Percentiles rank a stretch among this genome's conserved stretches.
These are phyloP conservation scores for Xylaria grammica DNA, from an alignment of 495 filamentous ascomycete species.

Conservation along the genomic window DNA sequence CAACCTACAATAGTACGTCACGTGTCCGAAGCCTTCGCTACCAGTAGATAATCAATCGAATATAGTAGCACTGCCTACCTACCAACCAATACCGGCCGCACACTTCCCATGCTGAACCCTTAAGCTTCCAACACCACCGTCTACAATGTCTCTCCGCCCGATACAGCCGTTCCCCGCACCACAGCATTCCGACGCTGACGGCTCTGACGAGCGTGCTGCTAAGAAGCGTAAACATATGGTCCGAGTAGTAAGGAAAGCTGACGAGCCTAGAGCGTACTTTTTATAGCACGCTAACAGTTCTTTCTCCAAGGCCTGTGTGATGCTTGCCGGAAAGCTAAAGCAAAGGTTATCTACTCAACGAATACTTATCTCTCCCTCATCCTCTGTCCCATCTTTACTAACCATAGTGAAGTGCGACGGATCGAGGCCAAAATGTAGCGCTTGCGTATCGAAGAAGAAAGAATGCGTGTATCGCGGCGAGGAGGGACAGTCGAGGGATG, in stretches of 20 bases:
- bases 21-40: no score
- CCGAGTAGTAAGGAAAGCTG: background rate
- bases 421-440: background rate
- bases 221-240: background rate
- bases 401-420: slow-evolving; percentile 9
- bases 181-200: background rate
- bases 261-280: background rate
- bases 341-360: background rate
- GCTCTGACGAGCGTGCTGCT: background rate
- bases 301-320: slow-evolving; percentile 10
- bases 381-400: background rate
- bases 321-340: slow-evolving; percentile 3
- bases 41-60: no score
- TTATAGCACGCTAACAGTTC: background rate
- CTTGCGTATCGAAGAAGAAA: background rate
- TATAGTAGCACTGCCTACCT: no score
- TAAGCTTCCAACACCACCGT: background rate
- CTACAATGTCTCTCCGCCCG: background rate
- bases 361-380: background rate
- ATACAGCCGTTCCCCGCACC: background rate
- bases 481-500: background rate
- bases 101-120: background rate
- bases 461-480: slow-evolving; percentile 3
- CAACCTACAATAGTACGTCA: no score
- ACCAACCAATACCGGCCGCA: background rate